Base-by-base conservation (phyloP, 164 flowering plant species). In the Cinnamomum chago region DNA sequence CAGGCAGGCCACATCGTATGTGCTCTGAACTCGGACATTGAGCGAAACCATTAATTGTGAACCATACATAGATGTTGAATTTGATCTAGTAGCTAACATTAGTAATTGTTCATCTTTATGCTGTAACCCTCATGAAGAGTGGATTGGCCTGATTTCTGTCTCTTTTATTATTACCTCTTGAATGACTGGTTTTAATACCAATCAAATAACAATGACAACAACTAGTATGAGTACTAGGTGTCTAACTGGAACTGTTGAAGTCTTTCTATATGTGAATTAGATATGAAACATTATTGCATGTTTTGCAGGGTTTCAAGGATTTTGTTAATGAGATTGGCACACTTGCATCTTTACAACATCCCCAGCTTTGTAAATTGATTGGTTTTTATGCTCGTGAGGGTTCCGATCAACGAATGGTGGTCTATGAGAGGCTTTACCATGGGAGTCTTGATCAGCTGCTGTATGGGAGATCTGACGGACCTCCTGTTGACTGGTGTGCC, bases 301-400 rank as follows among this genome's bases (percentile, higher is more conserved):
- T 50, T 66, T 35, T 71, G 75, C 71, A 81, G 94, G 95, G 88
- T 83, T 74, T 64, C 81, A 73, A 88, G 79, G 99, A 95, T 73
- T 95, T 95, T 66, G 73, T 90, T 50, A 85, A 70, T 72, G 95
- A 92, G 84, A 87, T 86, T 10, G 89, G 85, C 81, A 90, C 88
- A 4, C 85, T 95, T 69, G 92, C 94, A 40, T 85, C 93, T 6
- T 76, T 95, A 85, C 98, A 90, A 81, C 97, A 95, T 81, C 97
- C 96, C 23, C 87, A 86, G 73, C 86, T 95, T n/a, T 93, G 98
- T 77, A 93, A 90, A 78, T 77, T 95, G 88, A 82, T 93, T 75
- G 99, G 99, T 62, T 92, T 76, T 72, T 92, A 93, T 86, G 96
- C 97, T 62, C 97, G 90, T 3, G 99, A 95, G 50, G 92, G 93